These are phyloP conservation scores for Paramecium primaurelia DNA, from an alignment of 73 alveolate species.

Conservation along the genomic window DNA sequence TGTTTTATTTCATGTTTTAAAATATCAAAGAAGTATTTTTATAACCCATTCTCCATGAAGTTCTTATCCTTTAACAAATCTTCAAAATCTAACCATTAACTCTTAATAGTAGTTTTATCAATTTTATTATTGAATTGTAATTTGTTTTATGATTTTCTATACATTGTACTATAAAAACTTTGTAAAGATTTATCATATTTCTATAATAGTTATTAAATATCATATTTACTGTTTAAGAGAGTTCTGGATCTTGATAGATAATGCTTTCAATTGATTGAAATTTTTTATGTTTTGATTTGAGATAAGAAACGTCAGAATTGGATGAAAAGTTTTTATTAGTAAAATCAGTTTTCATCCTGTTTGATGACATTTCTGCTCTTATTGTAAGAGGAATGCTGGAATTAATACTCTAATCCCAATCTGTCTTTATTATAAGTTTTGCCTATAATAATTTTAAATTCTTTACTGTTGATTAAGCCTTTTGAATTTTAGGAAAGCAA, in stretches of 20 bases:
- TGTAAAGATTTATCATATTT: neutral
- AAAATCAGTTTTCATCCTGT: neutral
- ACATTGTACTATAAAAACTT: neutral
- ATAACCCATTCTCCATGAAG: neutral
- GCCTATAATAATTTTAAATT: neutral
- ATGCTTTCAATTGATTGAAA: neutral
- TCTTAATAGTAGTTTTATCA: neutral
- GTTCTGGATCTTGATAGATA: neutral
- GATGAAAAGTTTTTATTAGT: neutral
- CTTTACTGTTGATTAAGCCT: neutral
- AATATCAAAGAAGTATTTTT: neutral
- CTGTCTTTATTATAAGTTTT: neutral
- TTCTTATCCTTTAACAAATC: neutral
- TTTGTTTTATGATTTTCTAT: neutral
- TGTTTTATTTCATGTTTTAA: neutral
- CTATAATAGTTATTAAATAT: neutral
- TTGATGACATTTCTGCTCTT: neutral
- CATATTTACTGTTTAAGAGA: neutral
- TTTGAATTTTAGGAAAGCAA: slow-evolving; percentile 4
- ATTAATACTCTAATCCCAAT: slow-evolving; percentile 2
- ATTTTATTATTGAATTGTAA: neutral
- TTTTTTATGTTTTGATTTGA: neutral
- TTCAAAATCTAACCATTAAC: neutral
- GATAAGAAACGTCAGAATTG: neutral
- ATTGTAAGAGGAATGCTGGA: neutral